Conservation (phyloP, 768 basidiomycete genomes). For the Mycena polygramma region DNA sequence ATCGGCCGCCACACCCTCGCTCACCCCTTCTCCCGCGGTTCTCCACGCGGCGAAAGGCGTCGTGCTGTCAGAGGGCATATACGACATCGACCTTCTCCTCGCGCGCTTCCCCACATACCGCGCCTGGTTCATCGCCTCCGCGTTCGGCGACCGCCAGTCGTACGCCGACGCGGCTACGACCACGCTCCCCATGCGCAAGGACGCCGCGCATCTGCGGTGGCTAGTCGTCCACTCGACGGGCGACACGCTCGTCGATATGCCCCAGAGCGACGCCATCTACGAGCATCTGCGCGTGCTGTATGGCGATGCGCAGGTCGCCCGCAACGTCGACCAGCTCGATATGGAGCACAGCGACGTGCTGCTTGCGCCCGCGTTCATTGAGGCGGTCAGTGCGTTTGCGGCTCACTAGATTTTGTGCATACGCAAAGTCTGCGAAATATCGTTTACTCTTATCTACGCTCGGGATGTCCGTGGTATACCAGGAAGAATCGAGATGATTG, state of each 20-base stretch:
- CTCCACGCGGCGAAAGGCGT: constrained; percentile 65
- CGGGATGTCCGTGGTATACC: too few relatives aligned
- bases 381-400: constrained; percentile 10
- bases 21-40: constrained; percentile 60
- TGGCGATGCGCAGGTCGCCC: constrained; percentile 41
- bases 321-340: constrained; percentile 56
- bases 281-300: constrained; percentile 61
- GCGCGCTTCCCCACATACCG: constrained; percentile 75
- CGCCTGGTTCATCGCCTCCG: constrained; percentile 74
- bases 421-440: neutral
- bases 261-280: constrained; percentile 74
- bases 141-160: constrained; percentile 67
- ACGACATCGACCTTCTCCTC: constrained; percentile 77
- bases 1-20: constrained; percentile 52
- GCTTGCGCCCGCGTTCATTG: constrained; percentile 10
- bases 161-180: constrained; percentile 65
- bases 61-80: constrained; percentile 82
- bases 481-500: too few relatives aligned
- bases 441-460: neutral
- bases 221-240: constrained; percentile 80
- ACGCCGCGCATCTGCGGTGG: constrained; percentile 64
- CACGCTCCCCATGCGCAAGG: constrained; percentile 52
- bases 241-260: constrained; percentile 74
- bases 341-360: constrained; percentile 72
- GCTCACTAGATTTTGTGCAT: neutral